These are phyloP conservation scores for Metschnikowia baotianmanensis DNA, from an alignment of 805 yeast species.

Conservation along the genomic window DNA sequence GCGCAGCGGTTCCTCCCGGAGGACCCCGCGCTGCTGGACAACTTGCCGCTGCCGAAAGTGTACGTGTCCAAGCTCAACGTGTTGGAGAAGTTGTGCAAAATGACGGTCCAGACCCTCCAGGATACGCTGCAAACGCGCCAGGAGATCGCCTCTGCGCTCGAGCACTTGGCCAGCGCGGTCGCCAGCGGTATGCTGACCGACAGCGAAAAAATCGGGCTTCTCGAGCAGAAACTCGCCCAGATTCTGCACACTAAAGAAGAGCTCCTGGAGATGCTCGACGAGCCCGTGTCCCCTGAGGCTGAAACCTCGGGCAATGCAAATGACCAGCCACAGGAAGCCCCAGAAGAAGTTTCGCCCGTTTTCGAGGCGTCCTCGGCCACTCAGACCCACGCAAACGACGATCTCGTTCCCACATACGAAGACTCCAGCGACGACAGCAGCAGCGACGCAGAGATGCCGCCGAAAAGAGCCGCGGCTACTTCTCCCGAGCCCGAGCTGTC, in stretches of 20 bases:
- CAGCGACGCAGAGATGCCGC: conserved; percentile 16
- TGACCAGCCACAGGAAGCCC: conserved; percentile 10
- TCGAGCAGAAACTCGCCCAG: conserved; percentile 27
- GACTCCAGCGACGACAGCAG: conserved; percentile 18
- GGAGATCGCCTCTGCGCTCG: conserved; percentile 28
- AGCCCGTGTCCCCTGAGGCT: conserved; percentile 6
- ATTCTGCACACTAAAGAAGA: conserved; percentile 32
- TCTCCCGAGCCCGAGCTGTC: neutral
- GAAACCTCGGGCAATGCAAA: neutral
- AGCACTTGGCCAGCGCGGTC: conserved; percentile 22
- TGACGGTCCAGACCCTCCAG: conserved; percentile 30
- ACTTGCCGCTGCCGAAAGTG: conserved; percentile 33
- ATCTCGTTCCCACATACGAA: conserved; percentile 16
- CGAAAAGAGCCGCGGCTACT: neutral
- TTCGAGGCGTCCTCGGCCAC: conserved; percentile 18
- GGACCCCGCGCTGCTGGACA: conserved; percentile 34
- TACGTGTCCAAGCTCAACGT: conserved; percentile 39
- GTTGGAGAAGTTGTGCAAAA: conserved; percentile 37
- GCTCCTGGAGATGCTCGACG: conserved; percentile 28
- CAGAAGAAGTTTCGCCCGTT: conserved; percentile 33
- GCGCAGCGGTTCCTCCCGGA: conserved; percentile 36
- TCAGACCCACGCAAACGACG: conserved; percentile 1
- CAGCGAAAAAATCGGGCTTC: conserved; percentile 32
- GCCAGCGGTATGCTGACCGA: conserved; percentile 30
- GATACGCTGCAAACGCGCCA: conserved; percentile 29